Percentiles rank a stretch among this genome's conserved stretches.
Evolutionary conservation across 495 filamentous ascomycete species (phyloP).

Genomic region (Penicillium waksmanii): DNA sequence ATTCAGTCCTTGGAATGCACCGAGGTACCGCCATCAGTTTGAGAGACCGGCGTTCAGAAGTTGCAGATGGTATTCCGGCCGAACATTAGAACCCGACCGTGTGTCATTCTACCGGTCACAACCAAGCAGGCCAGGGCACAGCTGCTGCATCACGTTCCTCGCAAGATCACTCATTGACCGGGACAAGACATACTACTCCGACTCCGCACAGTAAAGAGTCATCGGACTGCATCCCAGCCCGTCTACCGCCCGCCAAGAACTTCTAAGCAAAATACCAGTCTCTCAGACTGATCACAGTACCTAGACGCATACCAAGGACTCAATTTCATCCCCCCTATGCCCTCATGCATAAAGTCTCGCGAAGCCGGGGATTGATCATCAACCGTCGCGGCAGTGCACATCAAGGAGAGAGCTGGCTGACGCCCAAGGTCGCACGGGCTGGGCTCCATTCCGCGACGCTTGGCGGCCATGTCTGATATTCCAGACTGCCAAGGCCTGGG

Average conservation of each 20-base stretch:
- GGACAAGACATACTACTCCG: not conserved
- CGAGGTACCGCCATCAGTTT: not conserved
- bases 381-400: constrained; percentile 15
- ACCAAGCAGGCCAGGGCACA: not conserved
- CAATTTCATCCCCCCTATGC: no score
- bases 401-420: not conserved
- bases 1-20: constrained; percentile 1
- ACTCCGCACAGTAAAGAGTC: not conserved
- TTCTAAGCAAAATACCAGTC: not conserved
- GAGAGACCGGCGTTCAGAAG: not conserved
- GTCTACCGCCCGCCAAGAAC: not conserved
- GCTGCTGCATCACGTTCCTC: not conserved
- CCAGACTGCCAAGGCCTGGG: constrained; percentile 28
- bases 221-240: not conserved
- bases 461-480: constrained; percentile 24
- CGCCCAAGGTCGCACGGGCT: constrained; percentile 8
- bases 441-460: constrained; percentile 21
- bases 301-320: no score
- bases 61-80: not conserved
- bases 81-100: no score
- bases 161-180: not conserved
- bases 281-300: not conserved
- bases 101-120: not conserved
- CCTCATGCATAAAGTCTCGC: constrained; percentile 1
- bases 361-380: constrained; percentile 14